Evolutionary conservation across 148 eudicot species (phyloP).

Genomic region (Heliosperma pusillum): DNA sequence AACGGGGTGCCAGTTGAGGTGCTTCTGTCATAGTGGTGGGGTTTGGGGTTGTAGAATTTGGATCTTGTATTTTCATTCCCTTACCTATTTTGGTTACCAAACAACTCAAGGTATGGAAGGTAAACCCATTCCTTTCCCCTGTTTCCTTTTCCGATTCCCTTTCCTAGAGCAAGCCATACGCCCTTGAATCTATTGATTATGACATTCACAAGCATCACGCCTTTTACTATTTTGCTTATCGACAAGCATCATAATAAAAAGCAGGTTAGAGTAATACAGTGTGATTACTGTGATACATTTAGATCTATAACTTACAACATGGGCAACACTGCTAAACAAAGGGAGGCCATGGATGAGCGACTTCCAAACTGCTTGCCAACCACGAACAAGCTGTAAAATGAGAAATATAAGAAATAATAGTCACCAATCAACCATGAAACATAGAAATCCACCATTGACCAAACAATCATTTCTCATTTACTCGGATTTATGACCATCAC

Average conservation of each 20-base stretch:
- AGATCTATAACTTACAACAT: constrained; percentile 59
- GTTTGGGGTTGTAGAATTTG: too few species aligned
- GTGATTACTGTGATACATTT: background rate
- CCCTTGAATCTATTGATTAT: background rate
- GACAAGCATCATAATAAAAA: background rate
- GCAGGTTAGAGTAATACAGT: constrained; percentile 8
- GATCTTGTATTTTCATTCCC: too few species aligned
- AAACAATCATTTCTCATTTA: background rate
- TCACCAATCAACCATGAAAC: constrained; percentile 13
- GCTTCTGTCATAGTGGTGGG: too few species aligned
- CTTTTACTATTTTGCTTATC: background rate
- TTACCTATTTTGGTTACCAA: too few species aligned
- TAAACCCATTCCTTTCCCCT: too few species aligned
- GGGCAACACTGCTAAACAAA: constrained; percentile 48
- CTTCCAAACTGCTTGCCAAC: constrained; percentile 85
- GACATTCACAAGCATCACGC: background rate
- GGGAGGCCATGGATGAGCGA: constrained; percentile 71
- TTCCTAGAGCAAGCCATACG: too few species aligned
- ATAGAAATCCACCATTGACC: background rate
- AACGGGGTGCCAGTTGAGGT: too few species aligned
- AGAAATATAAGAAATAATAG: constrained; percentile 1
- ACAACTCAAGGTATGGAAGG: too few species aligned
- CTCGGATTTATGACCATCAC: background rate
- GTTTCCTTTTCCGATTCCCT: too few species aligned
- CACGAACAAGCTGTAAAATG: constrained; percentile 51